Percentiles rank a stretch among this genome's conserved stretches.
phyloP scores from a whole-genome alignment of 495 filamentous ascomycete genomes.

The Neurospora sp. region DNA sequence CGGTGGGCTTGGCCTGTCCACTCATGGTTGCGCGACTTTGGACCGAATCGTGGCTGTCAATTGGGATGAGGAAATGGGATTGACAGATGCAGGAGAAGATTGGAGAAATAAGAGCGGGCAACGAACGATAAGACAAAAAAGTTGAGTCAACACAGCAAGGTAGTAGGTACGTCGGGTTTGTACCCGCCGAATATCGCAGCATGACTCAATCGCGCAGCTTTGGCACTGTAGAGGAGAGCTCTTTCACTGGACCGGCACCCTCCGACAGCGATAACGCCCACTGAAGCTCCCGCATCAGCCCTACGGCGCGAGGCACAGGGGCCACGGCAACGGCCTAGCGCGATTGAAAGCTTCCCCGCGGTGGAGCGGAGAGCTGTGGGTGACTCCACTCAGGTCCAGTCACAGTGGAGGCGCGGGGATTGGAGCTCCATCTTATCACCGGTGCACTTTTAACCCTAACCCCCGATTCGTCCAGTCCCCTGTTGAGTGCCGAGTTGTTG shows the following conservation, averaged over 20 bases:
- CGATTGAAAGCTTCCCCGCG: background rate
- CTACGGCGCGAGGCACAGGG: background rate
- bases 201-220: background rate
- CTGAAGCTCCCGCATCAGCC: background rate
- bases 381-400: background rate
- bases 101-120: background rate
- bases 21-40: conserved; percentile 1
- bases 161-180: background rate
- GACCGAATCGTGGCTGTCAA: background rate
- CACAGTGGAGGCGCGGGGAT: background rate
- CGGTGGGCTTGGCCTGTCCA: conserved; percentile 14
- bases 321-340: background rate
- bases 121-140: background rate
- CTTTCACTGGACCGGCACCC: background rate
- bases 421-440: background rate
- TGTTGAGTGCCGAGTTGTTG: background rate
- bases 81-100: background rate
- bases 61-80: background rate
- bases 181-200: background rate
- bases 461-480: background rate
- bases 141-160: background rate
- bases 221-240: background rate
- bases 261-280: background rate
- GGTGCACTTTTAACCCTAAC: background rate
- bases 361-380: background rate